Evolutionary conservation across 495 filamentous ascomycete genomes (phyloP), one percentile per base, ranked within the genome.

Genomic region (Trichoderma parareesei): DNA sequence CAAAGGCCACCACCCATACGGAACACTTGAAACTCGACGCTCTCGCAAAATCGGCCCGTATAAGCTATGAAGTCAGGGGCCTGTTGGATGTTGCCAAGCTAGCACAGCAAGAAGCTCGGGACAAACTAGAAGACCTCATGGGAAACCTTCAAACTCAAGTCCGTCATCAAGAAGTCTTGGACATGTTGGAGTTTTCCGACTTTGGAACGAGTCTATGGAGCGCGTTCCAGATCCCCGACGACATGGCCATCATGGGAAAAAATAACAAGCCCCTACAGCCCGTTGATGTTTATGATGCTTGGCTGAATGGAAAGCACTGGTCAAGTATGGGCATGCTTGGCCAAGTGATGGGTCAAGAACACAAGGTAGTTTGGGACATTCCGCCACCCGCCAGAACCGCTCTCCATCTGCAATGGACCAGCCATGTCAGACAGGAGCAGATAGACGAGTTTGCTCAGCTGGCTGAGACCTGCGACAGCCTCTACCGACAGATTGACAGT

Each of bases 211-310:
- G 41, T 4, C 42, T 42, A 4, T 62, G 41, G 38, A 27, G 42
- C 10, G 60, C 38, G 4, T 62, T 62, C 8, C 60, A 62, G 42
- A 18, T 44, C 7, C 60, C 37, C 0, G 11, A 20, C 11, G 41
- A 20, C 1, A 8, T 18, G 16, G 0, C 18, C 3, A 20, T 41
- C 5, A 37, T 8, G 10, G 60, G 60, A 35, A 57, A 57, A 13
- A 62, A 62, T 13, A 83, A 84, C 38, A 84, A 78, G 63, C n/a
- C 49, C 1, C 71, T 88, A 13, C 63, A 68, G 0, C 63, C 69
- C 5, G 72, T 74, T 46, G 88, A 89, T 66, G 77, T 93, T 0
- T 77, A 84, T 38, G 65, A 80, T 40, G 77, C 71, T 53, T 92
- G 90, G 90, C 38, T 69, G 3, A 65, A 66, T 1, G 88, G 87